Evolutionary conservation across 2,329 filamentous ascomycete species (phyloP).

Genomic region (Periconia macrospinosa): DNA sequence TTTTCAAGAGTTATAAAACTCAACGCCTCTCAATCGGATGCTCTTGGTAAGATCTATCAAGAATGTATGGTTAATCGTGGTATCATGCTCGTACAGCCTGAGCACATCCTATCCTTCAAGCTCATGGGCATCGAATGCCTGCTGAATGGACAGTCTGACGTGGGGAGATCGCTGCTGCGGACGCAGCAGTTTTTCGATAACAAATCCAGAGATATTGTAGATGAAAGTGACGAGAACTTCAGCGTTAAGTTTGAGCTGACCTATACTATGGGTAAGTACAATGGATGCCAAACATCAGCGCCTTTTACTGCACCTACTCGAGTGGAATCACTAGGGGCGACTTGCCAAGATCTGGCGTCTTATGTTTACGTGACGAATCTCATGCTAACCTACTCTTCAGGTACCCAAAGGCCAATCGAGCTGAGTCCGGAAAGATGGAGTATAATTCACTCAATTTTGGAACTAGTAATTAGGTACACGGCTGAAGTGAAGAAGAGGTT

Average conservation of each 20-base stretch:
- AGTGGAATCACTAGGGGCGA: no score
- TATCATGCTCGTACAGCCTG: conserved; percentile 63
- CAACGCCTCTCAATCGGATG: conserved; percentile 20
- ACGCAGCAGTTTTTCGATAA: conserved; percentile 50
- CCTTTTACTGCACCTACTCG: no score
- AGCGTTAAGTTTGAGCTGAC: conserved; percentile 63
- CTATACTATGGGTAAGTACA: conserved; percentile 59
- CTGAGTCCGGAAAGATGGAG: conserved; percentile 60
- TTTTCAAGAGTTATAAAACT: conserved; percentile 58
- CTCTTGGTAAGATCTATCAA: conserved; percentile 45
- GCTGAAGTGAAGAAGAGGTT: conserved; percentile 28
- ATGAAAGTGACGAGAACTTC: conserved; percentile 68
- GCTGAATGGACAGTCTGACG: conserved; percentile 26
- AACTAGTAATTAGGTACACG: conserved; percentile 42
- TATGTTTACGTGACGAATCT: no score
- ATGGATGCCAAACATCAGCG: no score
- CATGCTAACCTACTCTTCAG: conserved; percentile 41
- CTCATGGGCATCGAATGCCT: conserved; percentile 60
- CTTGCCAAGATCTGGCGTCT: no score
- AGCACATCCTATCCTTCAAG: conserved; percentile 66
- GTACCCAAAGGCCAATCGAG: conserved; percentile 54
- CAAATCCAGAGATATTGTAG: conserved; percentile 58
- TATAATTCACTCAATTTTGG: conserved; percentile 57
- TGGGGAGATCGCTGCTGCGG: conserved; percentile 43
- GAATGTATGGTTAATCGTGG: conserved; percentile 56